These are phyloP conservation scores for Mucor sp. DNA, from an alignment of 371 early-diverging fungal genomes.

Conservation along the genomic window DNA sequence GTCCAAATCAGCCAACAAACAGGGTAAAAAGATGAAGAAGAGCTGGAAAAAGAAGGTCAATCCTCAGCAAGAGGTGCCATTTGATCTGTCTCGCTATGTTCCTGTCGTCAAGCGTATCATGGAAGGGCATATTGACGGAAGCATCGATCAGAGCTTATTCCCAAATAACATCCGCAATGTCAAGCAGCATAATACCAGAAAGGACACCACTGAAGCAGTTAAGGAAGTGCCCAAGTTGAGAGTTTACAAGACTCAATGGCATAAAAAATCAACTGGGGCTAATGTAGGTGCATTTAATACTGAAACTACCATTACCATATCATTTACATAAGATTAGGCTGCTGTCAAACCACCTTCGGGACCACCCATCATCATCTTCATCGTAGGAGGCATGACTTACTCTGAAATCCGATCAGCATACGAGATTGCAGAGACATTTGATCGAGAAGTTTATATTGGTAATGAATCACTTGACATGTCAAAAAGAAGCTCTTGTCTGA, in stretches of 20 bases:
- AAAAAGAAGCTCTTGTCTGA: not conserved
- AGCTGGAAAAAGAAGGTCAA: slow-evolving; percentile 37
- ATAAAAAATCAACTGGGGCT: slow-evolving; percentile 47
- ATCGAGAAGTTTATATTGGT: slow-evolving; percentile 85
- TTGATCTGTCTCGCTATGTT: slow-evolving; percentile 72
- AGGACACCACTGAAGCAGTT: slow-evolving; percentile 26
- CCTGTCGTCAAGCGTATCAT: slow-evolving; percentile 64
- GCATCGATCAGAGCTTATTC: slow-evolving; percentile 59
- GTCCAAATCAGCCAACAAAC: slow-evolving; percentile 44
- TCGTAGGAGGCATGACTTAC: slow-evolving; percentile 92
- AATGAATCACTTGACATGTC: slow-evolving; percentile 18
- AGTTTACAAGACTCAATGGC: slow-evolving; percentile 62
- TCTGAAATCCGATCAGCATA: slow-evolving; percentile 89
- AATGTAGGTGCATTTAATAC: slow-evolving; percentile 13
- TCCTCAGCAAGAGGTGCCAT: slow-evolving; percentile 59
- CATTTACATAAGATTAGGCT: slow-evolving; percentile 21
- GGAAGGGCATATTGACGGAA: slow-evolving; percentile 62
- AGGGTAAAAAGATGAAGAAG: slow-evolving; percentile 48
- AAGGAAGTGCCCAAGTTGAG: slow-evolving; percentile 43
- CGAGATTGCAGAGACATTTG: slow-evolving; percentile 71
- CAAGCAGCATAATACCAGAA: slow-evolving; percentile 35
- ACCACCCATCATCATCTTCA: slow-evolving; percentile 71
- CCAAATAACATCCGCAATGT: slow-evolving; percentile 60
- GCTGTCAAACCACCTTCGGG: slow-evolving; percentile 52
- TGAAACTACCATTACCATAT: not conserved